A percentile compares a stretch with the other conserved stretches of the same genome.
These are phyloP conservation scores for Barbatosphaeria neglecta DNA, from an alignment of 495 filamentous ascomycete genomes.

Conservation along the genomic window DNA sequence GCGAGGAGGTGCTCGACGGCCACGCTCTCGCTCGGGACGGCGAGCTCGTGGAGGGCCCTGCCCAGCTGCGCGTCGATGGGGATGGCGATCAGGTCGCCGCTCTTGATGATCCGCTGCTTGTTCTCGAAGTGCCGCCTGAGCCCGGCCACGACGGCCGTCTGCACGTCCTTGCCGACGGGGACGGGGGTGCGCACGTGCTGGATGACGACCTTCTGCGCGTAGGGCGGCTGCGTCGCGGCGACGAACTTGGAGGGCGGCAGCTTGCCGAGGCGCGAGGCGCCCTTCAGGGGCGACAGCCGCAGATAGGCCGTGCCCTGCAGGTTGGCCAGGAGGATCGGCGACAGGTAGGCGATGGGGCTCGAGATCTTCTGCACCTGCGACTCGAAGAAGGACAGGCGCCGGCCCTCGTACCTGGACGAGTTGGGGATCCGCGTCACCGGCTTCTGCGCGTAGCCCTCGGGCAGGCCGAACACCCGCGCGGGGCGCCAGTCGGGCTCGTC, in stretches of 20 bases:
- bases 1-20: slow-evolving; percentile 52
- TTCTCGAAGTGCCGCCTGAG: slow-evolving; percentile 79
- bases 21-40: slow-evolving; percentile 43
- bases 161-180: slow-evolving; percentile 70
- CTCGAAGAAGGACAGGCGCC: slow-evolving; percentile 43
- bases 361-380: slow-evolving; percentile 37
- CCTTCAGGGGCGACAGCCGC: slow-evolving; percentile 51
- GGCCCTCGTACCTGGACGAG: slow-evolving; percentile 36
- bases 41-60: slow-evolving; percentile 55
- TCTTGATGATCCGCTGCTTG: slow-evolving; percentile 64
- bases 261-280: slow-evolving; percentile 25
- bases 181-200: slow-evolving; percentile 80
- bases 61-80: slow-evolving; percentile 75
- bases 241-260: slow-evolving; percentile 36
- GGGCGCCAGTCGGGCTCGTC: slow-evolving; percentile 52
- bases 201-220: slow-evolving; percentile 85
- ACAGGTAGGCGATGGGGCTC: slow-evolving; percentile 59
- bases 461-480: slow-evolving; percentile 75
- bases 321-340: slow-evolving; percentile 77
- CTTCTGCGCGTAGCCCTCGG: slow-evolving; percentile 52
- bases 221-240: slow-evolving; percentile 56
- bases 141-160: slow-evolving; percentile 70
- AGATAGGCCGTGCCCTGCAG: slow-evolving; percentile 66
- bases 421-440: slow-evolving; percentile 40
- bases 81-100: slow-evolving; percentile 78